Evolutionary conservation across 495 filamentous ascomycete genomes (phyloP).

Genomic region (Aspergillus baeticus): DNA sequence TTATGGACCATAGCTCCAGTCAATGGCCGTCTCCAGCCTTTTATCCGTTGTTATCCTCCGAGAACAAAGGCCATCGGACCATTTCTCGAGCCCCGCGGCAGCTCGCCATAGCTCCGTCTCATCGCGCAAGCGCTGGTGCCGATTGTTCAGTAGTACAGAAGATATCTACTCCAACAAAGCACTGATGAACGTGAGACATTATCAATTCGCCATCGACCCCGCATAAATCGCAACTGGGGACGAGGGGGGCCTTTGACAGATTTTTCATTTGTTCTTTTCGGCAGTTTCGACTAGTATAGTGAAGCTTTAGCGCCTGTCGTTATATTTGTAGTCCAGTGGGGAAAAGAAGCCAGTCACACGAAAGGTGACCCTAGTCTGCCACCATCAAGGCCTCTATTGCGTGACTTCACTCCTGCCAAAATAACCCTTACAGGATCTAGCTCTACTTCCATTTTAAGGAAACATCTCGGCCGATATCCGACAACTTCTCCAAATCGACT

Average conservation of each 20-base stretch:
- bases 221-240: constrained; percentile 19
- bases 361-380: constrained; percentile 17
- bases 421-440: too few species aligned
- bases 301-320: neutral
- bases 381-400: constrained; percentile 25
- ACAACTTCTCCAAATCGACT: neutral
- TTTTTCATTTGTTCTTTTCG: neutral
- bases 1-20: neutral
- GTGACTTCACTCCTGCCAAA: too few species aligned
- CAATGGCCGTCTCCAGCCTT: constrained; percentile 1
- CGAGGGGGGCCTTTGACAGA: neutral
- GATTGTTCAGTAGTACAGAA: neutral
- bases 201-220: constrained; percentile 28
- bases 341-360: neutral
- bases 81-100: constrained; percentile 1
- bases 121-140: constrained; percentile 13
- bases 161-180: neutral
- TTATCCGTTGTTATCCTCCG: neutral
- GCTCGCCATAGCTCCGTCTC: constrained; percentile 12
- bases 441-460: too few species aligned
- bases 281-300: neutral
- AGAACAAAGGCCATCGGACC: neutral
- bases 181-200: neutral
- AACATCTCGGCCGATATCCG: constrained; percentile 1
- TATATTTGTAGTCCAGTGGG: neutral